Evolutionary conservation across 1,139 yeast species (phyloP), one percentile per base, ranked within the genome.

Genomic region (Candida labiduridarum): DNA sequence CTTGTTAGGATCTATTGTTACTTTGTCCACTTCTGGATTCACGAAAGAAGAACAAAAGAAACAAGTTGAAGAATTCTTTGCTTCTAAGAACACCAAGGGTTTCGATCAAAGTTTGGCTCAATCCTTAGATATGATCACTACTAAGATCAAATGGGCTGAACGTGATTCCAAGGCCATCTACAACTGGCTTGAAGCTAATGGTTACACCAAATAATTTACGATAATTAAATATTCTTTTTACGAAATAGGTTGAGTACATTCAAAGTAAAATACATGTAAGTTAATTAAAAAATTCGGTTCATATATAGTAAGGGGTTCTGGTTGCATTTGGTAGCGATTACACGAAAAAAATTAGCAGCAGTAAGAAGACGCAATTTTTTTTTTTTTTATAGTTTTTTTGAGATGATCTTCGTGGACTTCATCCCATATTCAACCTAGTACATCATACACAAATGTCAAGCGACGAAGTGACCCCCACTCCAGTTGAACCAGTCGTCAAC

Each of bases 1-100:
- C 19, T 82, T 91, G 85, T 77, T 92, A 58, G 87, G 94, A 41
- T 76, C 86, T 15, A 84, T 92, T 51, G 87, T 91, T 38, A 74
- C 77, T 45, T 58, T 86, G 47, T 71, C 84, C 45, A 77, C 89
- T 10, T 72, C 85, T 33, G 86, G 89, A 2, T 88, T 87, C 69
- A 81, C 92, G 44, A 79, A 83, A 52, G 68, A 71, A 49, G 83
- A 79, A 46, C 85, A 75, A 53, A 66, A 69, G 48, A 64, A 68
- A 14, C 38, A 47, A 45, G 81, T 89, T 53, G 76, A 77, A 57
- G 65, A 66, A 47, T 89, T 88, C 74, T 89, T 87, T 64, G 70
- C 59, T 62, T 52, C 65, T 56, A 85, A 80, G 69, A 79, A 86
- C 61, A 83, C 88, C 55, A 84, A 83, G 64, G 95, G 92, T 46